Base-by-base conservation (phyloP, 768 basidiomycete genomes). In the Cyclocybe cylindracea region DNA sequence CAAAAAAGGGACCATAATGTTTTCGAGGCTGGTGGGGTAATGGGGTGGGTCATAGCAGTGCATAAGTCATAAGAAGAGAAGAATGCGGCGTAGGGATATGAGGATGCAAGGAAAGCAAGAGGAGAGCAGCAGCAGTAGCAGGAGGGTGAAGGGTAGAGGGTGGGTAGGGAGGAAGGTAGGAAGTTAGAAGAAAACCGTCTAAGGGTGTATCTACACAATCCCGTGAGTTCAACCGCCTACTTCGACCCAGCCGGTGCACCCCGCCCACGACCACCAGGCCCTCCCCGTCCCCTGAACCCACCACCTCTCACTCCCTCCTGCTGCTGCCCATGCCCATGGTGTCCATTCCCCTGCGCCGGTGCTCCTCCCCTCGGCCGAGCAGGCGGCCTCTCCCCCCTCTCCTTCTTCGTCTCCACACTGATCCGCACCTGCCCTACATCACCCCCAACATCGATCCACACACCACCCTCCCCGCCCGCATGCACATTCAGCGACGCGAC, bases 391-490 rank as follows among this genome's bases (percentile, higher is more conserved):
- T 97, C 93, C 35, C 85, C 83, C 40, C 93, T 80, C 73, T 98
- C 94, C 77, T 94, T 97, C 69, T 91, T 83, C 39, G 89, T 91
- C 79, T 96, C 94, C 34, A 98, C 83, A 53, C 73, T 78, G 53
- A 98, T 84, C 53, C 87, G 75, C 33, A 79, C 68, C 51, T 70
- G 72, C 2, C 74, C 73, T 16, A 56, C 68, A 6, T 82, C 84
- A 3, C 79, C 80, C 1, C 82, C 86, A 7, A 79, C 76, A 43
- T 89, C 88, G 46, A 96, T 69, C 65, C 82, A 85, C 55, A 98
- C 79, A 10, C 94, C 95, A 49, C 94, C 94, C 56, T 95, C 92
- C 35, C 94, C 95, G 52, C 94, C 94, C 57, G 86, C 84, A 37
- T 62, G 53, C 31, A 71, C 66, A 1, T 85, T 80, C 44, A 97